Evolutionary conservation across 768 basidiomycete species (phyloP).

Genomic region (Coprinopsis strossmayeri): DNA sequence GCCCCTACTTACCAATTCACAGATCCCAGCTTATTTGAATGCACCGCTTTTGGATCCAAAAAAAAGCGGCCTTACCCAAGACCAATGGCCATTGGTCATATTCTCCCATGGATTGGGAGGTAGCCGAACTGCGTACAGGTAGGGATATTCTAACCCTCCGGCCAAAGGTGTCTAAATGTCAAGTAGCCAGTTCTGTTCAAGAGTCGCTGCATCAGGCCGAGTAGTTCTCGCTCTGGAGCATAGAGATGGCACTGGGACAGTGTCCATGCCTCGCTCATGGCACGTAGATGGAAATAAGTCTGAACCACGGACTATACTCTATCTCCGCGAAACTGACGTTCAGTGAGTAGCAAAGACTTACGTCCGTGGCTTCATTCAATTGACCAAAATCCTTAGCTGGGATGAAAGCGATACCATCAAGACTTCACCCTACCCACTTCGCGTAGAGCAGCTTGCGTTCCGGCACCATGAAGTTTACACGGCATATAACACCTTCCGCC

Average conservation of each 20-base stretch:
- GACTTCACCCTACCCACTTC: constrained; percentile 38
- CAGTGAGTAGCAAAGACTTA: constrained; percentile 29
- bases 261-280: constrained; percentile 33
- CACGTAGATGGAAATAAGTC: constrained; percentile 20
- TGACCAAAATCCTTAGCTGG: constrained; percentile 19
- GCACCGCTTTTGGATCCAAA: constrained; percentile 45
- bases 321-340: constrained; percentile 52
- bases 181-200: constrained; percentile 59
- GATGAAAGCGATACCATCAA: constrained; percentile 17
- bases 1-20: constrained; percentile 1
- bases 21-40: constrained; percentile 55
- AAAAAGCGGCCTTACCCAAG: constrained; percentile 6
- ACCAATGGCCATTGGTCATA: constrained; percentile 66
- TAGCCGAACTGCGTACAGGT: constrained; percentile 66
- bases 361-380: not conserved
- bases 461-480: constrained; percentile 65
- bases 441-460: constrained; percentile 64
- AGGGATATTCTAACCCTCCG: not conserved
- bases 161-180: not conserved
- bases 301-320: constrained; percentile 29
- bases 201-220: constrained; percentile 70
- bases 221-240: constrained; percentile 83
- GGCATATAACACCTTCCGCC: constrained; percentile 49
- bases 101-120: constrained; percentile 86
- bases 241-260: constrained; percentile 71